phyloP scores from a whole-genome alignment of 768 basidiomycete genomes.

The Mycena haematopus region DNA sequence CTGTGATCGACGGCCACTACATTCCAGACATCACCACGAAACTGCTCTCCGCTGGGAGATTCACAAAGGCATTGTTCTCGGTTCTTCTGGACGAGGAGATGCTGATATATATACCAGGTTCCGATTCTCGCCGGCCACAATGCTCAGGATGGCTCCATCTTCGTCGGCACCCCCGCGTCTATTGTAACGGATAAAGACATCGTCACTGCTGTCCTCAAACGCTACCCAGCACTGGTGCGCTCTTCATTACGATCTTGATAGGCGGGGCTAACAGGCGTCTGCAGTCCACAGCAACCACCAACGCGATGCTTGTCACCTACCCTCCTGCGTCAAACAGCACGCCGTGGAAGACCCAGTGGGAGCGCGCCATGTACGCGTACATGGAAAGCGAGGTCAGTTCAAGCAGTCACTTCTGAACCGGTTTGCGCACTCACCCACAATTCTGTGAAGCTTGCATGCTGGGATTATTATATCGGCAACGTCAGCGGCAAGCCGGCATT shows the following conservation, averaged over 20 bases:
- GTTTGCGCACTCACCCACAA: not conserved
- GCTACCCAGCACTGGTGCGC: constrained; percentile 25
- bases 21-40: constrained; percentile 36
- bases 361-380: constrained; percentile 34
- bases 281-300: constrained; percentile 11
- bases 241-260: not conserved
- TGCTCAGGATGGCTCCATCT: constrained; percentile 32
- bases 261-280: not conserved
- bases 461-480: constrained; percentile 33
- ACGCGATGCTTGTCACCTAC: constrained; percentile 28
- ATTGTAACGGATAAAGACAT: constrained; percentile 27
- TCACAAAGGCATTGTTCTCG: constrained; percentile 27
- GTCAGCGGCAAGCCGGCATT: constrained; percentile 29
- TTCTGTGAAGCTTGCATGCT: constrained; percentile 20
- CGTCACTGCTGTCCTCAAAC: constrained; percentile 21
- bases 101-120: constrained; percentile 15
- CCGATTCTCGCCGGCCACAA: constrained; percentile 31
- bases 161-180: constrained; percentile 23
- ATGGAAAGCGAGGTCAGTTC: constrained; percentile 29
- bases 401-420: not conserved
- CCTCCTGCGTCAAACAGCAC: constrained; percentile 27
- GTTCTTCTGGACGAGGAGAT: not conserved
- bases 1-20: constrained; percentile 33
- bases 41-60: constrained; percentile 35
- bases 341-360: constrained; percentile 32